Percentiles rank a stretch among this genome's conserved stretches.
Evolutionary conservation across 2,329 filamentous ascomycete species (phyloP).

Genomic region (Diaporthe sp.): DNA sequence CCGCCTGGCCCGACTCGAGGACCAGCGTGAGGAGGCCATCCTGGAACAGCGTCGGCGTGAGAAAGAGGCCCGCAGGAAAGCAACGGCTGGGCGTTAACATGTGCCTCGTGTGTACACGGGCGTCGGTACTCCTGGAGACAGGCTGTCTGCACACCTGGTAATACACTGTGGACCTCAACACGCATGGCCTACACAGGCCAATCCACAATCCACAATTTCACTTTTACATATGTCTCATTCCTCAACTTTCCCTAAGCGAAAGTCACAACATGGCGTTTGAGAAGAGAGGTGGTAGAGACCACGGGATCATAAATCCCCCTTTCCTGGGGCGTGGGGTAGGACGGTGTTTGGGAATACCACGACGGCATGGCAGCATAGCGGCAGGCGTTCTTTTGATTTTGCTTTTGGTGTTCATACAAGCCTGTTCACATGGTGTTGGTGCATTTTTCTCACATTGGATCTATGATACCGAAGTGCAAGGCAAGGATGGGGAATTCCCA

Average conservation of each 20-base stretch:
- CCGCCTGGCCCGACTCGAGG: constrained; percentile 74
- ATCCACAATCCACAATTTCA: background rate
- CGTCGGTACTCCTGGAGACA: background rate
- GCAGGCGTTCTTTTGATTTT: constrained; percentile 37
- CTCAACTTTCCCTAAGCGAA: background rate
- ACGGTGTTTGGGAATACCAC: constrained; percentile 32
- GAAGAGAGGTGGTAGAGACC: constrained; percentile 7
- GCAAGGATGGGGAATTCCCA: too few species aligned
- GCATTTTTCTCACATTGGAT: background rate
- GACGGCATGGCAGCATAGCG: constrained; percentile 39
- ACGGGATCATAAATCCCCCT: constrained; percentile 10
- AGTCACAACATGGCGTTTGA: constrained; percentile 31
- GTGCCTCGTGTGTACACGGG: constrained; percentile 26
- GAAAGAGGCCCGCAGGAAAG: constrained; percentile 69
- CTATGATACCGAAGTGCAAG: background rate
- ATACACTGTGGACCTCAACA: background rate
- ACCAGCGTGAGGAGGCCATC: constrained; percentile 73
- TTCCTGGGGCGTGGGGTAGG: background rate
- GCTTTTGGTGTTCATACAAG: constrained; percentile 24
- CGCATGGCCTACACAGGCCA: background rate
- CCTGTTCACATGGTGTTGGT: constrained; percentile 2
- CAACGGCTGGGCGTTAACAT: background rate
- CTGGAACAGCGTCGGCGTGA: constrained; percentile 73
- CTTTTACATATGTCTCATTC: background rate
- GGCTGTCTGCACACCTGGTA: background rate